Conservation (phyloP, 495 filamentous ascomycete species). For the Hapsidospora chrysogenum region DNA sequence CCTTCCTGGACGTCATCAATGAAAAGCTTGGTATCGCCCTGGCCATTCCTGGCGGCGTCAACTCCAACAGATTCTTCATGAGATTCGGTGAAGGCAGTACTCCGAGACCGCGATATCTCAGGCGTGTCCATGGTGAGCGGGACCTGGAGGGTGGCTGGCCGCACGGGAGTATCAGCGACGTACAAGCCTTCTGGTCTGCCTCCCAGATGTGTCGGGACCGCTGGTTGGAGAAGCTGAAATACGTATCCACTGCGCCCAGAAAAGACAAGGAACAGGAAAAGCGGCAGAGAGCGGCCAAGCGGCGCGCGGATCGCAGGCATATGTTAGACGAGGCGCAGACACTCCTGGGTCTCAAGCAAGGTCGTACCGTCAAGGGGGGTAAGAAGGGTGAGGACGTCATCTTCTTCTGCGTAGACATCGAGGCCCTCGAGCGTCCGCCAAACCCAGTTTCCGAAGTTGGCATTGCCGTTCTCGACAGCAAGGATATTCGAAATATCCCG, state of each 20-base stretch:
- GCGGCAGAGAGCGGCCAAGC: not conserved
- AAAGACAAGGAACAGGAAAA: not conserved
- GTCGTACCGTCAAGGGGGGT: conserved; percentile 24
- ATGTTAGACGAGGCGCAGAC: conserved; percentile 10
- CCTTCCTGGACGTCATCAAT: conserved; percentile 44
- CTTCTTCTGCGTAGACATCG: conserved; percentile 68
- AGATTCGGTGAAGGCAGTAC: conserved; percentile 37
- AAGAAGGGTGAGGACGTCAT: conserved; percentile 23
- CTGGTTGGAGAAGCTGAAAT: too few relatives aligned
- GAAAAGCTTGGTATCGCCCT: conserved; percentile 24
- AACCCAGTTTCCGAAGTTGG: conserved; percentile 68
- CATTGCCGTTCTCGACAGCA: conserved; percentile 64
- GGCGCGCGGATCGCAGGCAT: not conserved
- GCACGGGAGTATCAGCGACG: too few relatives aligned
- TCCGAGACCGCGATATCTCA: conserved; percentile 47
- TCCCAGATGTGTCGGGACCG: too few relatives aligned
- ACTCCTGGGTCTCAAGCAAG: conserved; percentile 1
- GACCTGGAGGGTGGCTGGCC: too few relatives aligned
- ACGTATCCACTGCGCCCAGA: too few relatives aligned
- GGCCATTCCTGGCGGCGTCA: conserved; percentile 28
- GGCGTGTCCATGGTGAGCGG: too few relatives aligned
- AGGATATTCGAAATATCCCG: conserved; percentile 29
- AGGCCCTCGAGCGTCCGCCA: conserved; percentile 54
- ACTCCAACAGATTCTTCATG: conserved; percentile 32
- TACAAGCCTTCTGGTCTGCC: too few relatives aligned